Conservation (phyloP, 139 green algal genomes). For the Limnomonas spitsbergensis region DNA sequence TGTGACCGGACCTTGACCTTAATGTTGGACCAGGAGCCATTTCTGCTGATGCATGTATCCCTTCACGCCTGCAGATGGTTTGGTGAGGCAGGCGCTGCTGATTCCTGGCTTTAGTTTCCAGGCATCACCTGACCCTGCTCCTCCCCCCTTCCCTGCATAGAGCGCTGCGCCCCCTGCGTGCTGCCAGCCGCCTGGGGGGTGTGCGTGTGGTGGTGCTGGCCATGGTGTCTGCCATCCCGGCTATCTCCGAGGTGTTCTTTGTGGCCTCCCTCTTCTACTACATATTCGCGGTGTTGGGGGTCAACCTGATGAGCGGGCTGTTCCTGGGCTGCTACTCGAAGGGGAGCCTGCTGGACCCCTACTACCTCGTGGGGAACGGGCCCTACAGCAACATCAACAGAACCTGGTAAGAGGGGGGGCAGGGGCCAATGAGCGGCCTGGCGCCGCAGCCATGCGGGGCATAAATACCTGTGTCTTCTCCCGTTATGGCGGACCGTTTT, state of each 20-base stretch:
- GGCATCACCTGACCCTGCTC: neutral
- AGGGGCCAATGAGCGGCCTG: no score
- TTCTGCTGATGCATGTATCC: neutral
- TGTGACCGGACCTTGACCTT: no score
- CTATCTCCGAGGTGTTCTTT: constrained; percentile 62
- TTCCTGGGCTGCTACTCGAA: constrained; percentile 31
- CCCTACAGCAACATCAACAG: neutral
- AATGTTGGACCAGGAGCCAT: no score
- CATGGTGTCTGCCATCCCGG: constrained; percentile 53
- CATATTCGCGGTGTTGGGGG: constrained; percentile 68
- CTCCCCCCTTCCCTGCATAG: neutral
- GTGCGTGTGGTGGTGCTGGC: constrained; percentile 55
- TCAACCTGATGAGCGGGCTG: constrained; percentile 52
- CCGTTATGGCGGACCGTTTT: no score
- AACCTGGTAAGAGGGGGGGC: neutral
- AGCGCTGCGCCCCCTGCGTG: constrained; percentile 58
- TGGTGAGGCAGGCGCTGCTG: neutral
- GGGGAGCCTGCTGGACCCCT: constrained; percentile 35
- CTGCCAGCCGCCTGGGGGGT: constrained; percentile 34
- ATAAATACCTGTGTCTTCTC: no score
- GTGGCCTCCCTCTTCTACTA: constrained; percentile 68
- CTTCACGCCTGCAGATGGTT: neutral
- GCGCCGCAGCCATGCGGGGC: no score
- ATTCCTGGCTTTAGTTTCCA: neutral
- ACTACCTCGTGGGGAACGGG: constrained; percentile 12